phyloP scores from a whole-genome alignment of 2,329 filamentous ascomycete genomes.

The Colletotrichum magnum region DNA sequence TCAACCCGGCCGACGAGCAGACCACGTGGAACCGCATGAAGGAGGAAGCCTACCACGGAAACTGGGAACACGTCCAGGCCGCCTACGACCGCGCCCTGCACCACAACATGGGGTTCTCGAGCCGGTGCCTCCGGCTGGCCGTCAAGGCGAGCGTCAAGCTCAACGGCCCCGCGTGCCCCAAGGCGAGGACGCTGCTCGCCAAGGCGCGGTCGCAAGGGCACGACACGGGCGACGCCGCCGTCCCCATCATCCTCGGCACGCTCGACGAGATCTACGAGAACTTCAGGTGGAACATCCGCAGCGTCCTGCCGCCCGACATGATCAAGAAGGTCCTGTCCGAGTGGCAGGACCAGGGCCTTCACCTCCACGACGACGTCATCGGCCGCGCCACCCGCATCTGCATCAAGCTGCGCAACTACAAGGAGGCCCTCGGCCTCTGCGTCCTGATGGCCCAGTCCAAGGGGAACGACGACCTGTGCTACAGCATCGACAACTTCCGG shows the following conservation, averaged over 20 bases:
- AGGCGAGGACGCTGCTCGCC: conserved; percentile 57
- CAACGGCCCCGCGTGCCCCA: conserved; percentile 46
- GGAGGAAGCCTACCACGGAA: conserved; percentile 50
- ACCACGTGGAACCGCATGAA: conserved; percentile 59
- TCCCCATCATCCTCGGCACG: conserved; percentile 55
- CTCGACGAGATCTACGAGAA: conserved; percentile 51
- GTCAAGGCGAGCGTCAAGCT: conserved; percentile 58
- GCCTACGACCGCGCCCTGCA: conserved; percentile 56
- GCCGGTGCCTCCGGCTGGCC: conserved; percentile 62
- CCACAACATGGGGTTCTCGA: conserved; percentile 54
- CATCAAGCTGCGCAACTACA: conserved; percentile 47
- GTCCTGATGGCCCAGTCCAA: conserved; percentile 54
- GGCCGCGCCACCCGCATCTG: conserved; percentile 53
- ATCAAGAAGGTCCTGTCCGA: conserved; percentile 44
- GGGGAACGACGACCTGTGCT: conserved; percentile 52
- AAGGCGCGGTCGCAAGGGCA: conserved; percentile 56
- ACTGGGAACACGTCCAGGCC: conserved; percentile 50
- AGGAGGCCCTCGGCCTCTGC: conserved; percentile 51
- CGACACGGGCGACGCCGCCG: conserved; percentile 57
- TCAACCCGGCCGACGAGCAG: conserved; percentile 46
- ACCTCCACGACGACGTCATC: conserved; percentile 53
- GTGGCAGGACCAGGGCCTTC: conserved; percentile 46
- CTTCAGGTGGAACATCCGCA: conserved; percentile 24
- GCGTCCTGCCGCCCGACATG: conserved; percentile 17
- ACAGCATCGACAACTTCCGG: conserved; percentile 55